Base-by-base conservation (phyloP, 2,329 filamentous ascomycete genomes). In the Bipolaris bicolor region DNA sequence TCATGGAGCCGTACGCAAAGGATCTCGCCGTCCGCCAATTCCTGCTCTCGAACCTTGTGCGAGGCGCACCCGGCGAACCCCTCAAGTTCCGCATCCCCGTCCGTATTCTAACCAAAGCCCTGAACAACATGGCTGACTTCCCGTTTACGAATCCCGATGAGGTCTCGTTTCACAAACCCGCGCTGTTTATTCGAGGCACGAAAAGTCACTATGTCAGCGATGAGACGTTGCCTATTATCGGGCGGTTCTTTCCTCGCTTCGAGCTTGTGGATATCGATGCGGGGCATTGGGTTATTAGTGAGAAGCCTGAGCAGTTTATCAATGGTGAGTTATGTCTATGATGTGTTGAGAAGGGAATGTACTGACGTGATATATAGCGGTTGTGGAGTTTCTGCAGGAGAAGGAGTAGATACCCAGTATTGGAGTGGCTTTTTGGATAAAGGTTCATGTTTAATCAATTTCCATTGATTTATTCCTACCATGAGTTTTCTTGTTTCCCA, bases 211-310 rank as follows among this genome's bases (percentile, higher is more conserved):
- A 96, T 75, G 86, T 96, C 3, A 85, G 90, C 5, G 90, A 96
- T 73, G 91, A 96, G 77, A 84, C 87, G 50, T 77, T 96, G 46
- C 90, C 91, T n/a, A 78, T 89, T 16, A 88, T 95, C 65, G 90
- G 91, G 3, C 83, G 86, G 61, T 95, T 96, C 78, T 96, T 96
- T 71, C 92, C 92, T 10, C 81, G 82, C 22, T 96, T 95, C 70
- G 79, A 86, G 72, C 70, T 95, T 29, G 85, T 82, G 47, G 89
- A 94, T 76, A 79, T 96, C 31, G 88, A 95, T 36, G 84, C 88
- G 7, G 92, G 92, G 0, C 92, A 96, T 75, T 96, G 92, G 92
- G 80, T 96, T 5, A 92, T 94, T 61, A 91, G 90, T n/a, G 92
- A 96, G 80, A 88, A 92, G 67, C 91, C 92, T 0, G 87, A 92